Base-by-base conservation (phyloP, 305 asterid species). In the Rubia occidens region DNA sequence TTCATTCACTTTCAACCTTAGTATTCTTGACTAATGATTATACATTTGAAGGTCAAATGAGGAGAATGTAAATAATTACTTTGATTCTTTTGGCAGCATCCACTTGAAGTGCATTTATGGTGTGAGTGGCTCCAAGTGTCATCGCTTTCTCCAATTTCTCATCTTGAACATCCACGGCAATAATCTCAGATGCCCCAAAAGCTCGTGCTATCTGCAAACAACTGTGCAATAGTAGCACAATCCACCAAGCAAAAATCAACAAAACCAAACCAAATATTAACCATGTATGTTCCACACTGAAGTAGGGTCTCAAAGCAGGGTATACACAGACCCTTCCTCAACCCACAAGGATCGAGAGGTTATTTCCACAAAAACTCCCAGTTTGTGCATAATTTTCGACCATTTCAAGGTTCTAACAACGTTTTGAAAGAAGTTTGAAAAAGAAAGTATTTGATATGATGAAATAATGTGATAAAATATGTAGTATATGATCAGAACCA, bases 181-280 rank as follows among this genome's bases (percentile, higher is more conserved):
- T 93, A 69, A 93, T 88, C 82, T 86, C 94, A 74, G 97, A 88
- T 39, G 97, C 97, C 73, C 98, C 98, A 82, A 91, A 93, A 75
- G 97, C 98, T 77, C 85, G 84, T 69, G 98, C 97, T 78, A 93
- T 88, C 87, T 93, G 98, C 86, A 93, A 84, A 80, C 97, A 90
- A 83, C 97, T 93, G 91, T 74, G 76, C 35, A 44, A 39, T 51
- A 87, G 72, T 71, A 65, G 65, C 74, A 49, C 44, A 66, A 74
- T 13, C 8, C n/a, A 8, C 56, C 51, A 24, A 56, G 72, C 26
- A 7, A 14, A 55, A 40, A 20, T 13, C 13, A 70, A 42, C 3
- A 63, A 6, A 15, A 49, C 6, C n/a, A 47, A 14, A 13, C 54
- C 6, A 17, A 45, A 45, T 11, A 10, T 11, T 45, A 45, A 5